These are phyloP conservation scores for Gossypium aridum DNA, from an alignment of 441 rosid genomes.

Conservation along the genomic window DNA sequence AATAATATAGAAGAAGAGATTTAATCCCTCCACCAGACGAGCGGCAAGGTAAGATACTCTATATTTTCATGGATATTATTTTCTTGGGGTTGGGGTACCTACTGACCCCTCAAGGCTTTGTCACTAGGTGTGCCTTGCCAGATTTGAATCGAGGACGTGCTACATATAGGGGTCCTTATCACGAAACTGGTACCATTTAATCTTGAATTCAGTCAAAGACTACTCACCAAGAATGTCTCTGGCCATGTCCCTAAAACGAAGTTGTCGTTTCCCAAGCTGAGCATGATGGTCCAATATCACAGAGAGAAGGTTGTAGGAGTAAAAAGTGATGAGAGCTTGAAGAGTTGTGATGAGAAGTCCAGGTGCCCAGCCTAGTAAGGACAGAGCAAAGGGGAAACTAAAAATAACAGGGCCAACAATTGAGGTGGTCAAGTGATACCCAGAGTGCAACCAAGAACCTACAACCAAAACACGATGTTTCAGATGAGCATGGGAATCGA, in stretches of 20 bases:
- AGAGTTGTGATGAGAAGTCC: constrained; percentile 23
- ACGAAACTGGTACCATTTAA: too few species aligned
- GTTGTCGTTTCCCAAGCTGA: constrained; percentile 34
- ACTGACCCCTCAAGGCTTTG: too few species aligned
- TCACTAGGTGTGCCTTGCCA: too few species aligned
- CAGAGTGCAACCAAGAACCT: constrained; percentile 56
- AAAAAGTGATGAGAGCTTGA: constrained; percentile 40
- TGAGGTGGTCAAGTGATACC: constrained; percentile 52
- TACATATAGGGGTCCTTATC: too few species aligned
- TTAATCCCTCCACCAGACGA: too few species aligned
- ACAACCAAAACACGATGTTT: background rate
- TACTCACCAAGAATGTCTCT: constrained; percentile 38
- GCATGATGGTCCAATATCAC: constrained; percentile 44
- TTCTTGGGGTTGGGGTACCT: too few species aligned
- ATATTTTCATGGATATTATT: too few species aligned
- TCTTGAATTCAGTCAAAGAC: too few species aligned
- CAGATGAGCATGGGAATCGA: background rate
- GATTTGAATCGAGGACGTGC: too few species aligned
- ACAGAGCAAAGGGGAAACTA: constrained; percentile 38
- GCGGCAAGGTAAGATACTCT: too few species aligned
- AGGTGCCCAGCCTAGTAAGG: constrained; percentile 36
- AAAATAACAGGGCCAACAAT: constrained; percentile 44
- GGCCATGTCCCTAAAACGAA: constrained; percentile 55
- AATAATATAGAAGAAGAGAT: too few species aligned
- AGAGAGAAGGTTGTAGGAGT: constrained; percentile 42